These are phyloP conservation scores for Plasmodium cynomolgi DNA, from an alignment of 169 alveolate genomes.

Conservation along the genomic window DNA sequence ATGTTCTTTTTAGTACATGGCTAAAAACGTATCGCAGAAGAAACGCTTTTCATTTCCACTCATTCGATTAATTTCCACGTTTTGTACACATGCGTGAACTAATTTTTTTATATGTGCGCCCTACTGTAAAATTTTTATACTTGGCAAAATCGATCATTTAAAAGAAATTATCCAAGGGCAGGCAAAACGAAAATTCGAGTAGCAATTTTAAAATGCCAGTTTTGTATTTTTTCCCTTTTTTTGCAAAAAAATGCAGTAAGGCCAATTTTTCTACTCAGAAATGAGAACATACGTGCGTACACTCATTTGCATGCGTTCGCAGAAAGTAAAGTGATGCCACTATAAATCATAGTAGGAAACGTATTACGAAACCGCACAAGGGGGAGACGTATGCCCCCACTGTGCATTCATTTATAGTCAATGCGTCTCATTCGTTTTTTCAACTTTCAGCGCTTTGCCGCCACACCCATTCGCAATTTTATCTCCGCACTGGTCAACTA, in stretches of 20 bases:
- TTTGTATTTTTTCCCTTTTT: not conserved
- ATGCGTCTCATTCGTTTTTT: not conserved
- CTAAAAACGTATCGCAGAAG: not conserved
- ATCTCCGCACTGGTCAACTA: not conserved
- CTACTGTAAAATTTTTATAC: not conserved
- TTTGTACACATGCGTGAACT: not conserved
- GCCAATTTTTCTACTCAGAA: not conserved
- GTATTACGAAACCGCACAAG: not conserved
- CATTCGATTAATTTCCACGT: slow-evolving; percentile 7
- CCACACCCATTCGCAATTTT: not conserved
- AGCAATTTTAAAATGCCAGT: not conserved
- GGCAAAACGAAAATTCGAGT: not conserved
- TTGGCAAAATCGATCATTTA: not conserved
- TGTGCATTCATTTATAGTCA: not conserved
- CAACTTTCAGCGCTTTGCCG: not conserved
- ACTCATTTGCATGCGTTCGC: not conserved
- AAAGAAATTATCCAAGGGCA: not conserved
- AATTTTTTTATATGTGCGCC: not conserved
- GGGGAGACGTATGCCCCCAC: not conserved
- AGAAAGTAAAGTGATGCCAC: not conserved
- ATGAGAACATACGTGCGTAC: not conserved
- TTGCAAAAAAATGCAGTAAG: not conserved
- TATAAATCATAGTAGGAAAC: not conserved
- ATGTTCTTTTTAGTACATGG: not conserved
- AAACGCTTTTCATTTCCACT: slow-evolving; percentile 6